Percentiles rank a stretch among this genome's conserved stretches.
phyloP scores from a whole-genome alignment of 208 protist genomes.

The Kentomonas sorsogonicus region DNA sequence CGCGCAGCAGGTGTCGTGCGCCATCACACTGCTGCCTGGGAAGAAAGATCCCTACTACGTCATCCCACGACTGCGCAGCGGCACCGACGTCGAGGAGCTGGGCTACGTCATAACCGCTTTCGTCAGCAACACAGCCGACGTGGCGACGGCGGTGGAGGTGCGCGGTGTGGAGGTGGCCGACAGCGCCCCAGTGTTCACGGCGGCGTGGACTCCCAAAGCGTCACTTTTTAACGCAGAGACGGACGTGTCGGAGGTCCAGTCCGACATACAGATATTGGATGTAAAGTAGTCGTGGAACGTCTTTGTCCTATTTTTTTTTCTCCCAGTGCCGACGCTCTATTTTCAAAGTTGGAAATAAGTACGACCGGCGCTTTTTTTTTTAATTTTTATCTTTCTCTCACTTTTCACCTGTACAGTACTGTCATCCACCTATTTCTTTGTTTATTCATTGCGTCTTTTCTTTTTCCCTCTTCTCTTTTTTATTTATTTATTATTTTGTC shows the following conservation, averaged over 20 bases:
- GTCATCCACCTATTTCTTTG: neutral
- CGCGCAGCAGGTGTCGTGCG: constrained; percentile 24
- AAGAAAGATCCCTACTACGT: constrained; percentile 45
- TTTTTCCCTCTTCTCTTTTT: neutral
- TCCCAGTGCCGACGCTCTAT: no score
- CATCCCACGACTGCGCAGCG: constrained; percentile 21
- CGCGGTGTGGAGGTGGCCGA: no score
- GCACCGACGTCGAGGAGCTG: neutral
- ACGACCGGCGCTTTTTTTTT: no score
- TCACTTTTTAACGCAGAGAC: no score
- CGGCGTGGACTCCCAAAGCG: no score
- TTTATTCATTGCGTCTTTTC: neutral
- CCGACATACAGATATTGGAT: no score
- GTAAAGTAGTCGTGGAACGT: no score
- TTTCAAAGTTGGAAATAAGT: no score
- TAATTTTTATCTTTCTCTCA: neutral
- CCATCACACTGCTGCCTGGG: constrained; percentile 28
- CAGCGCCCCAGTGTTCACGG: no score
- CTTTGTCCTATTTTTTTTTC: no score
- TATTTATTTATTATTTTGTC: constrained; percentile 3
- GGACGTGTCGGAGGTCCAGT: no score
- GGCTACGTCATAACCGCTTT: constrained; percentile 8
- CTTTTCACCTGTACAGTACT: neutral
- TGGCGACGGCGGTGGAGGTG: no score
- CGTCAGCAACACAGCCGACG: neutral